phyloP scores from a whole-genome alignment of 2,329 filamentous ascomycete genomes.

The Cyphellophora attinorum region DNA sequence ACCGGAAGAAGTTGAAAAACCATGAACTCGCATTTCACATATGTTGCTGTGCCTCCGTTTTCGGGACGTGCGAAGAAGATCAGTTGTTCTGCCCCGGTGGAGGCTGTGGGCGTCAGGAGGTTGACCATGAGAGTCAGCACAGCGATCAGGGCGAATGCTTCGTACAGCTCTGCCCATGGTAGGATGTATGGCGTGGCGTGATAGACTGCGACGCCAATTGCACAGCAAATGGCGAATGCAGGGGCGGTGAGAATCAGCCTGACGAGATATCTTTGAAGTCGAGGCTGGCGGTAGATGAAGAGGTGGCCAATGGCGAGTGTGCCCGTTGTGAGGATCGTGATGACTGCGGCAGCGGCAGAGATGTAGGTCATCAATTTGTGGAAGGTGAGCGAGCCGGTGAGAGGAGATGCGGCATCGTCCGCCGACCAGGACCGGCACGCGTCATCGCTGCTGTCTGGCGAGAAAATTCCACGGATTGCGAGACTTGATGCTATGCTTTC shows the following conservation, averaged over 20 bases:
- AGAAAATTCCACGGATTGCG: too few relatives aligned
- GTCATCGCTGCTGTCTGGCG: neutral
- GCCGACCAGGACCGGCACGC: neutral
- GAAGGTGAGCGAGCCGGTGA: neutral
- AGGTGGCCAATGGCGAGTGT: neutral
- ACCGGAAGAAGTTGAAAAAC: neutral
- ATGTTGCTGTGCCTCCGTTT: neutral
- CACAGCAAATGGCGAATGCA: neutral
- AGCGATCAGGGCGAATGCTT: neutral
- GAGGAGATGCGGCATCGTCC: neutral
- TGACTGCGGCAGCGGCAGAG: neutral
- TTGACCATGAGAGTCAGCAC: neutral
- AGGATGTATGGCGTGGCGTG: neutral
- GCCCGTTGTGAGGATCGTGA: neutral
- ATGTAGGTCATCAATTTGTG: slow-evolving; percentile 1
- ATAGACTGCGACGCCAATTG: neutral
- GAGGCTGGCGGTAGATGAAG: slow-evolving; percentile 2
- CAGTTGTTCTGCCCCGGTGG: neutral
- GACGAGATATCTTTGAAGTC: neutral
- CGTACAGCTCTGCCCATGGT: neutral
- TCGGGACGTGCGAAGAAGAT: neutral
- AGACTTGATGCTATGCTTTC: too few relatives aligned
- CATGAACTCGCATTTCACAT: neutral
- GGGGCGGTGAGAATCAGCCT: neutral
- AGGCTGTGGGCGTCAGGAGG: neutral